Conservation (phyloP, 768 basidiomycete species). For the Boletus sp. region DNA sequence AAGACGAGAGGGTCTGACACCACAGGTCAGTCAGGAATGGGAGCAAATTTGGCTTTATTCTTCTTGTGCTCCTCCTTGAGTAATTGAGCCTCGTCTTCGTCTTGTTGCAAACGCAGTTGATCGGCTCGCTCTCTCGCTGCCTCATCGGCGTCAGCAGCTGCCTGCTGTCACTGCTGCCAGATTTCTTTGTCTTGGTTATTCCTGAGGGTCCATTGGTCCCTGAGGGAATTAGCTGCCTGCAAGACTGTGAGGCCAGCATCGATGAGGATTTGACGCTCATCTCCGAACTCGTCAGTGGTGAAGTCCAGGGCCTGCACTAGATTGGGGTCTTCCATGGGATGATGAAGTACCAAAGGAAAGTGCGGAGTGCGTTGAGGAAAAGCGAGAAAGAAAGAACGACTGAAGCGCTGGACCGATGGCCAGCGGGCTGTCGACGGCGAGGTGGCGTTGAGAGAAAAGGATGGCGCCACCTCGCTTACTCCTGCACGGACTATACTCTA, state of each 20-base stretch:
- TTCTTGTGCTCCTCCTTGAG: neutral
- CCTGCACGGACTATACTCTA: too few species aligned
- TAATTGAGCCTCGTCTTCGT: neutral
- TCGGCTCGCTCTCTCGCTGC: neutral
- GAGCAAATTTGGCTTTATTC: neutral
- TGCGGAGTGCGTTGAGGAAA: too few species aligned
- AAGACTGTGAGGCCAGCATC: neutral
- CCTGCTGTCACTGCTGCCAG: neutral
- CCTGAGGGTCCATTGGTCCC: neutral
- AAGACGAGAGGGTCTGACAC: neutral
- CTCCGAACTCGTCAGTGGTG: neutral
- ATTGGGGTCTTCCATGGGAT: neutral
- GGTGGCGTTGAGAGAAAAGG: too few species aligned
- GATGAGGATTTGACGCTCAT: neutral
- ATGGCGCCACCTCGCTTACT: too few species aligned
- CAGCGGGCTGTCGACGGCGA: too few species aligned
- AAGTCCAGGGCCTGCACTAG: neutral
- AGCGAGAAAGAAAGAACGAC: too few species aligned
- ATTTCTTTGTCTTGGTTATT: neutral
- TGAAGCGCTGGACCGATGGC: too few species aligned
- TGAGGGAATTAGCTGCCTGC: neutral
- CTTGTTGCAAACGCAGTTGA: too few species aligned
- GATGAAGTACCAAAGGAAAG: too few species aligned
- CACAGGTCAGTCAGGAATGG: neutral
- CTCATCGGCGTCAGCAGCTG: too few species aligned